Evolutionary conservation across 164 flowering plant genomes (phyloP), one percentile per base, ranked within the genome.

Genomic region (Annona cherimola): DNA sequence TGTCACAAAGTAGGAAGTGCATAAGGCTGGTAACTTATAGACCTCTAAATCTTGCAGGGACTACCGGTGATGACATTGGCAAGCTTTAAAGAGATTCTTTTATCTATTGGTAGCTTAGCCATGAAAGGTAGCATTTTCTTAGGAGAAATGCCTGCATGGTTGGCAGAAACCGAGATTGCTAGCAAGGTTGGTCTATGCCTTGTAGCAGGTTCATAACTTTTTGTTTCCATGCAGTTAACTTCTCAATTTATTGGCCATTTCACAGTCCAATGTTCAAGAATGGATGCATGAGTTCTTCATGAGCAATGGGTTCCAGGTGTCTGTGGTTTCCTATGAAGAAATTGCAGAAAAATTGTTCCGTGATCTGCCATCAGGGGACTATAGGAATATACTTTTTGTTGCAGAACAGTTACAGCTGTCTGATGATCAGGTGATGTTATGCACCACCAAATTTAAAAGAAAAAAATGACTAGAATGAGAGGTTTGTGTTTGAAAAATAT

Each of bases 401-500:
- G 93, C 96, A 39, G 86, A 94, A 76, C 98, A 94, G 67, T 66
- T 89, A 79, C 86, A 91, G 59, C 86, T 85, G 75, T 94, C 98
- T 44, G 96, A 92, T 81, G 89, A 80, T 76, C 94, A 94, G 95
- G 98, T 94, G 46, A 67, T 55, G 40, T 45, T 45, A 50, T 42
- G 35, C 35, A 26, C 35, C 35, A 26, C 35, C 35, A 26, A 26
- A 26, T 26, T 26, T 26, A 50, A 50, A 50, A 16, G 14, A 50
- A 12, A 50, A 50, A 16, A 50, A 50, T 9, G 14, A 50, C 14
- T 16, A 50, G 9, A 9, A 9, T 50, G 14, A 16, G 57, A 50
- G 14, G 57, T 50, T 50, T 2, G 2, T 16, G 9, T 9, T 50
- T 8, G 9, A 16, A 16, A 50, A 50, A 50, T 16, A 50, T 50